Evolutionary conservation across 2,329 filamentous ascomycete species (phyloP).

Genomic region (Clonostachys rosea): DNA sequence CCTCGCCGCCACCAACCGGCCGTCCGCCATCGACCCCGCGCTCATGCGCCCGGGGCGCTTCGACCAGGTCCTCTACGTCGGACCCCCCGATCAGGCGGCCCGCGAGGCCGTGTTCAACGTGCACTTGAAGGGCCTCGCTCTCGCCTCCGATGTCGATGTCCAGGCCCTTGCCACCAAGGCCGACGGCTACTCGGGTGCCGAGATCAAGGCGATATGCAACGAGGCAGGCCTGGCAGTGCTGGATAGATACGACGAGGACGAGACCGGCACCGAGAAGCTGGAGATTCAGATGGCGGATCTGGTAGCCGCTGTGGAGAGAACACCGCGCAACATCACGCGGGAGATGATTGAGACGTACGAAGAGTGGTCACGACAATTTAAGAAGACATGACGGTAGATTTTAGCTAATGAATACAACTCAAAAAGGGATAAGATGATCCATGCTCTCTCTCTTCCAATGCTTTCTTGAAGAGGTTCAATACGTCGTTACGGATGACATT

Average conservation of each 20-base stretch:
- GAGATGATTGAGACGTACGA: constrained; percentile 56
- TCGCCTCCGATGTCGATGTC: constrained; percentile 61
- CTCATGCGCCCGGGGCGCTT: constrained; percentile 82
- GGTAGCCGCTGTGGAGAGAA: constrained; percentile 31
- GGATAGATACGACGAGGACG: constrained; percentile 22
- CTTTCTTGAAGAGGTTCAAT: too few species aligned
- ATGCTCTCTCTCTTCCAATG: too few species aligned
- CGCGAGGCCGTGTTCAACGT: constrained; percentile 73
- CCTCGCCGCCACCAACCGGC: constrained; percentile 87
- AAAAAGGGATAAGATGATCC: too few species aligned
- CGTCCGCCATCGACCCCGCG: constrained; percentile 80
- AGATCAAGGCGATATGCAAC: constrained; percentile 57
- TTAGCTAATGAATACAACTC: too few species aligned
- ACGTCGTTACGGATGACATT: too few species aligned
- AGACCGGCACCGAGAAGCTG: constrained; percentile 16
- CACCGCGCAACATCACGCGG: constrained; percentile 54
- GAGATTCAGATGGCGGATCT: constrained; percentile 37
- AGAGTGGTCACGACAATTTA: constrained; percentile 36
- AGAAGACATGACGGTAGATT: constrained; percentile 1
- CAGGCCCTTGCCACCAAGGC: constrained; percentile 56
- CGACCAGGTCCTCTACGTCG: constrained; percentile 80
- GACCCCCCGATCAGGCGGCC: constrained; percentile 69
- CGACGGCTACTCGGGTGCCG: constrained; percentile 81
- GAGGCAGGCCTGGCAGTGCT: constrained; percentile 36
- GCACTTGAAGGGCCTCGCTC: constrained; percentile 55